A percentile compares a stretch with the other conserved stretches of the same genome.
Conservation (phyloP, 305 asterid species). For the Fraxinus xanthoxyloides region DNA sequence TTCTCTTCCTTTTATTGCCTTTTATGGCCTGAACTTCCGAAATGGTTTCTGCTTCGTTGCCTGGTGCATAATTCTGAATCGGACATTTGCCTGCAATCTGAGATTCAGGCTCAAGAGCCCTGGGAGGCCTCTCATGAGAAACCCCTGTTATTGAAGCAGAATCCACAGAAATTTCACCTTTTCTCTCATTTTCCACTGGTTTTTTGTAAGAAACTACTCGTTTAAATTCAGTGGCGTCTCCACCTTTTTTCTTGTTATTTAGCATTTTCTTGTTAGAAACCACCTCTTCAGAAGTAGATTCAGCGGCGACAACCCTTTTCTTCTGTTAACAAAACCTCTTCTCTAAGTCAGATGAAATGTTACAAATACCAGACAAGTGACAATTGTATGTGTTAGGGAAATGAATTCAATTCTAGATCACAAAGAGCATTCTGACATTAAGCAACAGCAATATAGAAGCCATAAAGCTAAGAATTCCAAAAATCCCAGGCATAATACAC, state of each 20-base stretch:
- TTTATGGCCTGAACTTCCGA: constrained; percentile 24
- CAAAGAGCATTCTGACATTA: neutral
- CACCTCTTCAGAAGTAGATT: constrained; percentile 22
- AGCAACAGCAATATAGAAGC: neutral
- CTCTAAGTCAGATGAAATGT: constrained; percentile 14
- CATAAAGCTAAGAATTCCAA: neutral
- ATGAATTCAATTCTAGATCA: constrained; percentile 3
- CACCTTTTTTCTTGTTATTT: neutral
- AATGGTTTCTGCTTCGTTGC: constrained; percentile 32
- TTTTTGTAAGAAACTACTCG: constrained; percentile 33
- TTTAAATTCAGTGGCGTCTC: constrained; percentile 10
- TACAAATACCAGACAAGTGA: constrained; percentile 13
- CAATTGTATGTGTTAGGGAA: neutral
- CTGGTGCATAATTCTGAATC: constrained; percentile 24
- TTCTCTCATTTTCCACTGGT: constrained; percentile 17
- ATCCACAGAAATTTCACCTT: constrained; percentile 22
- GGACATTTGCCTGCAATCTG: constrained; percentile 35
- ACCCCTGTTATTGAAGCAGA: constrained; percentile 30
- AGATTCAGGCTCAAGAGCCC: constrained; percentile 42
- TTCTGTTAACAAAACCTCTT: constrained; percentile 11
- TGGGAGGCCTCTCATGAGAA: constrained; percentile 42
- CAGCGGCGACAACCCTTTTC: constrained; percentile 28
- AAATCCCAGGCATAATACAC: neutral
- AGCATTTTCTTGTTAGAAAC: constrained; percentile 17
- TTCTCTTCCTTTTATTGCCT: constrained; percentile 40